Conservation (phyloP, 2,329 filamentous ascomycete genomes). For the Penicillium sp. region DNA sequence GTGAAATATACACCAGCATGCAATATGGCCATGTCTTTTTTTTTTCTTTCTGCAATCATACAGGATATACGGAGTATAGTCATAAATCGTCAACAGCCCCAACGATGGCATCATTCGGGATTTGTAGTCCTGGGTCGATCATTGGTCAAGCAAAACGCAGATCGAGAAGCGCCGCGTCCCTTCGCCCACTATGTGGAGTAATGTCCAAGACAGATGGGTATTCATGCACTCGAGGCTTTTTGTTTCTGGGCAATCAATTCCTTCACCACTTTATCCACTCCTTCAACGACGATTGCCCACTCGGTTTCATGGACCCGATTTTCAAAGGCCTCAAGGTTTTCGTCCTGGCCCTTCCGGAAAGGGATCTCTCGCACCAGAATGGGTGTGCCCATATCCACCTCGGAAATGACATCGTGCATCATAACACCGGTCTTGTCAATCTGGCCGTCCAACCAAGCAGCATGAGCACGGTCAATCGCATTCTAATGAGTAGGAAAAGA, state of each 20-base stretch:
- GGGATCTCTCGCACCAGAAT: constrained; percentile 70
- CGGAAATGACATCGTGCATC: constrained; percentile 78
- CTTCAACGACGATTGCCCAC: constrained; percentile 76
- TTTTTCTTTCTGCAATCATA: constrained; percentile 12
- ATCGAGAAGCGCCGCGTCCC: not conserved
- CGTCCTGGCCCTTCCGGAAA: constrained; percentile 59
- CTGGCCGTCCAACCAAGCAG: constrained; percentile 68
- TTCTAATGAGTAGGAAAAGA: constrained; percentile 32
- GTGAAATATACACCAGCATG: not conserved
- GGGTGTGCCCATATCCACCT: constrained; percentile 77
- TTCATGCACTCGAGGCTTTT: constrained; percentile 8
- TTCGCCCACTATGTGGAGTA: not conserved
- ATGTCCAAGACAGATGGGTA: not conserved
- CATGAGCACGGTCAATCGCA: constrained; percentile 76
- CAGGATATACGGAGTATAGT: constrained; percentile 15
- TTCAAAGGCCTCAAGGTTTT: constrained; percentile 66
- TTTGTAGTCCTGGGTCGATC: not conserved
- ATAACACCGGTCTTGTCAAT: constrained; percentile 75
- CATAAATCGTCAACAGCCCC: constrained; percentile 25
- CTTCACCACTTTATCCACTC: constrained; percentile 48
- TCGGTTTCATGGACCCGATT: constrained; percentile 73
- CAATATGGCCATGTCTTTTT: constrained; percentile 5
- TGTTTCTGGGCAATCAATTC: constrained; percentile 31
- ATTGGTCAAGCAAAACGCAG: not conserved
- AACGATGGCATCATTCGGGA: constrained; percentile 4